Conservation (phyloP, 116 monocot species). For the Phalaenopsis hybrid region DNA sequence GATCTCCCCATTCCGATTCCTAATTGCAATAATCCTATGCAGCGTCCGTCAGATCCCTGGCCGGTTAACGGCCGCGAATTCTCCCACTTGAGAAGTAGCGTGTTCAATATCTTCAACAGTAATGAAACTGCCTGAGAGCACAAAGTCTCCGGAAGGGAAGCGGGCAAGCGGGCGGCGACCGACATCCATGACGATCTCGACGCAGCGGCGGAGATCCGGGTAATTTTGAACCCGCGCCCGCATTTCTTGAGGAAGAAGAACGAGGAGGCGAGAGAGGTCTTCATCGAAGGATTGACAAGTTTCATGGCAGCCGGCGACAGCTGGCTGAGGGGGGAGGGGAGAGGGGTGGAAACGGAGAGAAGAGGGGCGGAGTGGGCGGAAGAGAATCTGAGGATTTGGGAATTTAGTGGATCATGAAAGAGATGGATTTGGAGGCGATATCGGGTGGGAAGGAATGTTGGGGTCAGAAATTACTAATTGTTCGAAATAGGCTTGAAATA, state of each 20-base stretch:
- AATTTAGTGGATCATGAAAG: background rate
- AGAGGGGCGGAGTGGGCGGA: background rate
- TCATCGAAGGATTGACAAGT: constrained; percentile 12
- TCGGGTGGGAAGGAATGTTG: background rate
- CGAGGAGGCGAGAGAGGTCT: constrained; percentile 50
- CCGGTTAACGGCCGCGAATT: constrained; percentile 66
- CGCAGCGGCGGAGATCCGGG: constrained; percentile 36
- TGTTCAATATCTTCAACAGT: constrained; percentile 41
- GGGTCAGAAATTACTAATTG: background rate
- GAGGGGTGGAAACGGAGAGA: background rate
- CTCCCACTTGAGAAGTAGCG: constrained; percentile 71
- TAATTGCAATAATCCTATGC: constrained; percentile 75
- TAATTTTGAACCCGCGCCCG: constrained; percentile 31
- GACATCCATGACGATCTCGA: constrained; percentile 92
- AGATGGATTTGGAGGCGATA: background rate
- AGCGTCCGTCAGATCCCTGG: constrained; percentile 79
- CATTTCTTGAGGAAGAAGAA: constrained; percentile 59
- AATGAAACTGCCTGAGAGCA: constrained; percentile 52
- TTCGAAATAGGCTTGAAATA: too few species aligned
- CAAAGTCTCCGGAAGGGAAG: constrained; percentile 75
- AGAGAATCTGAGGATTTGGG: background rate
- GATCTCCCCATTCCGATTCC: constrained; percentile 64
- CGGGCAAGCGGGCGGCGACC: constrained; percentile 73
- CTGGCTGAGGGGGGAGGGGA: background rate
- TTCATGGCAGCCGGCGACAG: background rate